Evolutionary conservation across 2,329 filamentous ascomycete species (phyloP).

Genomic region (Knufia fluminis): DNA sequence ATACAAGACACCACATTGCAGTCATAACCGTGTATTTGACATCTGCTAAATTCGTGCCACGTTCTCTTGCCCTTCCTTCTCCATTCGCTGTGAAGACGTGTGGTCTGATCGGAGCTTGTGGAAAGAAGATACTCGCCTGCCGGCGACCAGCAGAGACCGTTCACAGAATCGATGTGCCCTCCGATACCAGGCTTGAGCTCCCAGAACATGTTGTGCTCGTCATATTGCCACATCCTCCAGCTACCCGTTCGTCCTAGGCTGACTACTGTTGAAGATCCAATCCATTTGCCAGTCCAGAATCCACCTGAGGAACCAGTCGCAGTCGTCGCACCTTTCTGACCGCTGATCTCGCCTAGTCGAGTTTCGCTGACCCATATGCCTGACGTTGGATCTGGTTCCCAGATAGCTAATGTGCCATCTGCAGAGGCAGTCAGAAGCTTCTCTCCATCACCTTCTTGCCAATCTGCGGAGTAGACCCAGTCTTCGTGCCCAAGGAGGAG

Average conservation of each 20-base stretch:
- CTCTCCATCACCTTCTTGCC: slow-evolving; percentile 52
- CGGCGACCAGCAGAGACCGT: slow-evolving; percentile 73
- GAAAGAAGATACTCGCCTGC: slow-evolving; percentile 78
- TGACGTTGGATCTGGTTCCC: slow-evolving; percentile 73
- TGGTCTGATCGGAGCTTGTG: slow-evolving; percentile 87
- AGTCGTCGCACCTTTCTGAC: slow-evolving; percentile 90
- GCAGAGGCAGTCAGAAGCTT: slow-evolving; percentile 84
- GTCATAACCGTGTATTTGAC: slow-evolving; percentile 97
- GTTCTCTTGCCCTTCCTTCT: slow-evolving; percentile 44
- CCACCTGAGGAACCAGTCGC: slow-evolving; percentile 92
- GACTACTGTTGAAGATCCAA: slow-evolving; percentile 59
- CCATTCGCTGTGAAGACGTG: slow-evolving; percentile 78
- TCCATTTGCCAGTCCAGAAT: slow-evolving; percentile 95
- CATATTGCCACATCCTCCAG: slow-evolving; percentile 77
- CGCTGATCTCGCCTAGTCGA: slow-evolving; percentile 83
- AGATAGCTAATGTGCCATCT: slow-evolving; percentile 88
- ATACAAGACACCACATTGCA: slow-evolving; percentile 85
- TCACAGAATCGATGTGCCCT: slow-evolving; percentile 75
- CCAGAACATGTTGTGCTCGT: slow-evolving; percentile 58
- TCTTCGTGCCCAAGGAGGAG: slow-evolving; percentile 91
- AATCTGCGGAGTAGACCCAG: slow-evolving; percentile 87
- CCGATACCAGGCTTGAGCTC: slow-evolving; percentile 65
- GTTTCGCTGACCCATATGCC: slow-evolving; percentile 86
- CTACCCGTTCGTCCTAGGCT: slow-evolving; percentile 76
- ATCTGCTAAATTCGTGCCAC: slow-evolving; percentile 93